Evolutionary conservation across 306 rosid genomes (phyloP).

Genomic region (Acacia acuminata): DNA sequence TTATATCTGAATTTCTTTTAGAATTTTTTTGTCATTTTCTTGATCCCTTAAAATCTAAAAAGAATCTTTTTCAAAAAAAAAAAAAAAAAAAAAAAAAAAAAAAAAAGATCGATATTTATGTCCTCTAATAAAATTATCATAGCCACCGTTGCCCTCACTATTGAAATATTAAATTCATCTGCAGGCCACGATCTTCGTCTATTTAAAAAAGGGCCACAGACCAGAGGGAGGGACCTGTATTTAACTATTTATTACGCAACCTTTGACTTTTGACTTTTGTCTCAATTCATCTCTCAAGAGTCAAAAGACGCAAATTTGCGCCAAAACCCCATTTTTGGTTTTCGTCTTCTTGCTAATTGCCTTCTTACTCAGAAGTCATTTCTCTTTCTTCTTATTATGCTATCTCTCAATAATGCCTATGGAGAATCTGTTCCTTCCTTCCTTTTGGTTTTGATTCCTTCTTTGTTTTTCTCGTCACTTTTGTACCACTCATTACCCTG

Average conservation of each 20-base stretch:
- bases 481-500: background rate
- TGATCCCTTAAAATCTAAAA: too few relatives aligned
- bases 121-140: too few relatives aligned
- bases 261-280: background rate
- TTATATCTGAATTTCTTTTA: too few relatives aligned
- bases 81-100: too few relatives aligned
- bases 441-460: background rate
- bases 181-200: background rate
- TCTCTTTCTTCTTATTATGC: background rate
- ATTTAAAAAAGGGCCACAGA: background rate
- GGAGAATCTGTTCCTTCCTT: background rate
- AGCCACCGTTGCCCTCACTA: background rate
- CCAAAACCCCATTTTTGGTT: constrained; percentile 1
- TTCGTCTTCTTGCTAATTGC: background rate
- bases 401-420: background rate
- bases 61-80: too few relatives aligned
- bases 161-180: background rate
- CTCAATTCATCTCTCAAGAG: constrained; percentile 13
- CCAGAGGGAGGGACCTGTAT: background rate
- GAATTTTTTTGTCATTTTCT: too few relatives aligned
- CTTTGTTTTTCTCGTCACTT: background rate
- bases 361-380: constrained; percentile 2
- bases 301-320: background rate
- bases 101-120: background rate
- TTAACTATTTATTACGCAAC: background rate